phyloP scores from a whole-genome alignment of 371 early-diverging fungal genomes.

The Mucor mucedo region DNA sequence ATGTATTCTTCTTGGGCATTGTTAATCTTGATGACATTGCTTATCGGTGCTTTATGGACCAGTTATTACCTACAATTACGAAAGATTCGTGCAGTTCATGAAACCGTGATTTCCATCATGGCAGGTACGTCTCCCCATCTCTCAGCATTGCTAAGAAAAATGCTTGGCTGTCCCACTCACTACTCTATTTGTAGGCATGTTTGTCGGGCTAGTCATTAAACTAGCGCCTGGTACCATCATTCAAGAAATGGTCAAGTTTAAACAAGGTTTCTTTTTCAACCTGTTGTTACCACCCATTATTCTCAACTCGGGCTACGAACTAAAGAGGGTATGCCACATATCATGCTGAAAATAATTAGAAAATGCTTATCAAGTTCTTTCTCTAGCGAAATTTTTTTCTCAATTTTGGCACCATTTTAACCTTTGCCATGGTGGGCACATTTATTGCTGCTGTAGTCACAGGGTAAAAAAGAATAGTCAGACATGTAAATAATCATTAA shows the following conservation, averaged over 20 bases:
- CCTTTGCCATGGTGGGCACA: conserved; percentile 93
- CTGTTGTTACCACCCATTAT: conserved; percentile 95
- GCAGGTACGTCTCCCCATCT: conserved; percentile 57
- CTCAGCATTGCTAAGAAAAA: no score
- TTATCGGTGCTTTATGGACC: conserved; percentile 84
- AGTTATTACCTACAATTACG: conserved; percentile 85
- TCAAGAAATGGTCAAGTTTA: conserved; percentile 88
- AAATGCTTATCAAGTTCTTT: background rate
- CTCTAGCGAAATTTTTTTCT: conserved; percentile 80
- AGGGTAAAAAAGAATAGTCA: conserved; percentile 55
- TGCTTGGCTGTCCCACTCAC: background rate
- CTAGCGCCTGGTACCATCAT: conserved; percentile 72
- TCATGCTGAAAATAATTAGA: background rate
- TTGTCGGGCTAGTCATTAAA: conserved; percentile 86
- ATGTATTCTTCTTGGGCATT: conserved; percentile 84
- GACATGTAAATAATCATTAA: background rate
- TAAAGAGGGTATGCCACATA: conserved; percentile 70
- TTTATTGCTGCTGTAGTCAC: conserved; percentile 88
- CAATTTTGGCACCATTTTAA: conserved; percentile 86
- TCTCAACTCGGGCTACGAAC: conserved; percentile 91
- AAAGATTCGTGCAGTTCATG: conserved; percentile 87
- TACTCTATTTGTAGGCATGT: conserved; percentile 64
- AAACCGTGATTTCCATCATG: conserved; percentile 91
- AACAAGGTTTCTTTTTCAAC: conserved; percentile 93
- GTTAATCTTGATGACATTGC: conserved; percentile 81